Conservation (phyloP, 2,329 filamentous ascomycete genomes). For the Pseudogymnoascus sp. region DNA sequence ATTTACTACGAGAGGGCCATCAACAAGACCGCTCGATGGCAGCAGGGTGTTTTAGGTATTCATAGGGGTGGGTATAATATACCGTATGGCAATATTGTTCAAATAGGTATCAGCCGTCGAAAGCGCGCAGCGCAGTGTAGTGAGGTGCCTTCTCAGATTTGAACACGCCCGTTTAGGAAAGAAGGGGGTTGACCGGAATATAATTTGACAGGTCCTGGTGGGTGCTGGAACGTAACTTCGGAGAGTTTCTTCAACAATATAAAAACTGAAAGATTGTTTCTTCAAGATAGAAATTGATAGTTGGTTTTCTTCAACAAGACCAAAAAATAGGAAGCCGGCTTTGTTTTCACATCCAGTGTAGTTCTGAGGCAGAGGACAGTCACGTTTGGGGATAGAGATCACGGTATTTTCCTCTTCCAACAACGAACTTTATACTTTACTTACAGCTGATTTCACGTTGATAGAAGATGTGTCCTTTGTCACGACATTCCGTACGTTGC, state of each 20-base stretch:
- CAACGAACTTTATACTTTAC: neutral
- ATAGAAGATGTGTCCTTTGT: neutral
- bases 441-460: neutral
- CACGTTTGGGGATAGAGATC: neutral
- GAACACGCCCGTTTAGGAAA: neutral
- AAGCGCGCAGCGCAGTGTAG: neutral
- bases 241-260: neutral
- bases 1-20: neutral
- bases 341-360: neutral
- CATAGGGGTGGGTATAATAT: neutral
- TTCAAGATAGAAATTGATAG: neutral
- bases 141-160: neutral
- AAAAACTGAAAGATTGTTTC: neutral
- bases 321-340: neutral
- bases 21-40: neutral
- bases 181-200: neutral
- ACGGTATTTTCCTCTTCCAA: neutral
- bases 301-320: neutral
- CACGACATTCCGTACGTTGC: neutral
- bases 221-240: neutral
- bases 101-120: neutral
- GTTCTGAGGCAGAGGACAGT: neutral
- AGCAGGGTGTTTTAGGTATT: neutral
- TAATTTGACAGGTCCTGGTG: neutral
- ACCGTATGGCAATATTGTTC: neutral